Evolutionary conservation across 352 stramenopile genomes (phyloP).

Genomic region (Phytophthora ohioensis): DNA sequence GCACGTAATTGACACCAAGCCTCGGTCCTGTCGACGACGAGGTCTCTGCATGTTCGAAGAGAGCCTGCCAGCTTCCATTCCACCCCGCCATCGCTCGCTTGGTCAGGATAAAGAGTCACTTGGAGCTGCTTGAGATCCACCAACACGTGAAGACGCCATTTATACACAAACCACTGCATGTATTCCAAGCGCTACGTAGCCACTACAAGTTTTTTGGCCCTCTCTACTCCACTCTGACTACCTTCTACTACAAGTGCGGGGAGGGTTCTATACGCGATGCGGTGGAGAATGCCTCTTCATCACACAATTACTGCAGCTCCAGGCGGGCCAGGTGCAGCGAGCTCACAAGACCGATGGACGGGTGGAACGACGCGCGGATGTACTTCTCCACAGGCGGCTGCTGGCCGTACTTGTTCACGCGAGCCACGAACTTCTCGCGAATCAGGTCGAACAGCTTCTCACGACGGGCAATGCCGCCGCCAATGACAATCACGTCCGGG

Average conservation of each 20-base stretch:
- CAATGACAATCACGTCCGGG: conserved; percentile 96
- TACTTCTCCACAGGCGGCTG: conserved; percentile 79
- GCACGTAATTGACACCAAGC: conserved; percentile 69
- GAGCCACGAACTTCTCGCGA: conserved; percentile 80
- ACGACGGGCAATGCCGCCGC: conserved; percentile 95
- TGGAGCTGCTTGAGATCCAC: not conserved
- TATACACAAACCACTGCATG: conserved; percentile 34
- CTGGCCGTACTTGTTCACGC: conserved; percentile 83
- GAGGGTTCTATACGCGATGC: not conserved
- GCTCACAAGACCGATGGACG: conserved; percentile 84
- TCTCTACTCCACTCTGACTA: conserved; percentile 32
- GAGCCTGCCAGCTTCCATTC: conserved; percentile 39
- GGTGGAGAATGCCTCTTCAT: conserved; percentile 10
- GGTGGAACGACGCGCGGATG: conserved; percentile 88
- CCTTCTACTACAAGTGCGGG: conserved; percentile 39
- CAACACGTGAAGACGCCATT: conserved; percentile 1
- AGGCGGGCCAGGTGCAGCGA: conserved; percentile 83
- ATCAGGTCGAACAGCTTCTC: conserved; percentile 85
- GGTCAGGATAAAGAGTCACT: conserved; percentile 27
- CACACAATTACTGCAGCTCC: conserved; percentile 49
- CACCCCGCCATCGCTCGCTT: conserved; percentile 20
- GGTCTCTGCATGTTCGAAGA: conserved; percentile 32
- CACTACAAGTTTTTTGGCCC: conserved; percentile 24
- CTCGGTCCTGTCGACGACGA: conserved; percentile 14
- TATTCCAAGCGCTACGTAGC: conserved; percentile 29